Conservation (phyloP, 345 rosid genomes). For the Clarkia xantiana region DNA sequence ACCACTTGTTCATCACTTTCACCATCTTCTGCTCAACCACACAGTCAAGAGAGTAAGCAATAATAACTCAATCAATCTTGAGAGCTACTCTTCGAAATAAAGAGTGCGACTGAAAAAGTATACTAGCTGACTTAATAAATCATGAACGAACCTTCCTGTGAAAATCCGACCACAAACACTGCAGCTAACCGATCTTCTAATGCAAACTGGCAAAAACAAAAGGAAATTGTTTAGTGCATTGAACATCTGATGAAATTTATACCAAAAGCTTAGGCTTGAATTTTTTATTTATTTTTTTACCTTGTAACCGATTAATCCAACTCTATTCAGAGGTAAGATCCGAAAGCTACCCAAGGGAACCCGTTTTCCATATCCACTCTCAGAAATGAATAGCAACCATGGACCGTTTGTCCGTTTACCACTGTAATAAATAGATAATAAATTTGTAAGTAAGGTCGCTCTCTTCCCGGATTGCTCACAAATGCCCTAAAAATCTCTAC, state of each 20-base stretch:
- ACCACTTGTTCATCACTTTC: constrained; percentile 93
- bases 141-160: constrained; percentile 41
- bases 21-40: constrained; percentile 45
- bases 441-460: no score
- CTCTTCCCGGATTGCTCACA: no score
- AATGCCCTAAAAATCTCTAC: constrained; percentile 19
- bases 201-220: constrained; percentile 35
- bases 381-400: constrained; percentile 76
- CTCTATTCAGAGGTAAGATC: constrained; percentile 41
- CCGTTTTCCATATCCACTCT: constrained; percentile 80
- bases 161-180: constrained; percentile 80
- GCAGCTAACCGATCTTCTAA: constrained; percentile 70
- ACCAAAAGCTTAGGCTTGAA: no score
- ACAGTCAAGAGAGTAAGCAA: background rate
- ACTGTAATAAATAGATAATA: constrained; percentile 11
- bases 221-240: background rate
- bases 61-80: no score
- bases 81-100: no score
- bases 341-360: constrained; percentile 72
- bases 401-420: constrained; percentile 46
- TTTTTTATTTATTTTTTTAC: constrained; percentile 26
- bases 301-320: constrained; percentile 75
- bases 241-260: background rate
- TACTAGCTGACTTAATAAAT: no score
- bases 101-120: no score